Evolutionary conservation across 176 grass and related monocot species (phyloP), one percentile per base, ranked within the genome.

Genomic region (Metroxylon sagu): DNA sequence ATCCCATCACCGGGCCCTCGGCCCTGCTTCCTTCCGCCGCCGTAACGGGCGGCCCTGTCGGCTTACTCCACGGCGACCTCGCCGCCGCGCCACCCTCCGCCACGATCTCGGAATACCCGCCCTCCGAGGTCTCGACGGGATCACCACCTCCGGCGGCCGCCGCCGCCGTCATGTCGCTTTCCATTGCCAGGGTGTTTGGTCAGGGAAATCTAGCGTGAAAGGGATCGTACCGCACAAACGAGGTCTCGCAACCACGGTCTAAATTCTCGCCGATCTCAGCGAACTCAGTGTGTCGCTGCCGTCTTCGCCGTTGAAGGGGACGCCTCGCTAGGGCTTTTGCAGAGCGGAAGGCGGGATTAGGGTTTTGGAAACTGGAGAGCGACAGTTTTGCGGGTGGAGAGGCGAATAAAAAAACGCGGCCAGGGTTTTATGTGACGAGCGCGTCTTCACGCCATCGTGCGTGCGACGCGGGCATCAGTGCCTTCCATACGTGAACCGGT

Each of bases 1-100:
- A 78, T 31, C 82, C 86, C 86, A 85, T 85, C 54, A 85, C 74
- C 43, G 58, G 67, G 14, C 59, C 82, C 39, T 80, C 75, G 4
- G 61, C 54, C 60, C 21, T 18, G 6, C 27, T 14, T 4, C 5
- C 67, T 6, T 50, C 29, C 1, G 71, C 62, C 16, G 53, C 71
- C 54, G 68, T 10, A 43, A 43, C 35, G 35, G 35, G 35, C 0
- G 35, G 35, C 35, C 8, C 72, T n/a, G 68, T 71, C 62, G 60
- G 14, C 72, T 57, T 88, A 58, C 72, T 76, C 85, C 80, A 83
- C 7, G 85, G 62, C 1, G 75, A 82, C 35, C 8, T 43, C 5
- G 19, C 30, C 49, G 23, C 21, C 15, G 30, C 15, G 19, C 26
- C 65, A 3, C 14, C 75, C 71, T 67, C 65, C 65, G 69, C 75